A percentile compares a stretch with the other conserved stretches of the same genome.
These are phyloP conservation scores for Obelidium mucronatum DNA, from an alignment of 192 early-diverging fungal genomes.

Conservation along the genomic window DNA sequence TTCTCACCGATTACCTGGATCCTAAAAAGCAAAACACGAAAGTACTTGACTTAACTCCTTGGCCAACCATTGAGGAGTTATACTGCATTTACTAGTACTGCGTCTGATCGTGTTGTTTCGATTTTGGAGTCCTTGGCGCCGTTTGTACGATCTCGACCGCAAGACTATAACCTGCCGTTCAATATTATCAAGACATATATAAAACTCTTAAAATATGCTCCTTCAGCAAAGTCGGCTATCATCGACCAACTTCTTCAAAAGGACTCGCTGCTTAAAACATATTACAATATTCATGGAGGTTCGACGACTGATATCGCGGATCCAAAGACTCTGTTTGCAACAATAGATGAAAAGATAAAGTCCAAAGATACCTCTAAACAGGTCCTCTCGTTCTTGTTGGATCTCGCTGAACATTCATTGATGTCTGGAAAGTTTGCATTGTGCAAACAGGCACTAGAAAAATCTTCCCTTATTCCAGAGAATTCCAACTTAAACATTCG, in stretches of 20 bases:
- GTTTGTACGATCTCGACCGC: not conserved
- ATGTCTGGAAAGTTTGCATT: not conserved
- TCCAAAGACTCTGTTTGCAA: not conserved
- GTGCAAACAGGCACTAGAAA: constrained; percentile 13
- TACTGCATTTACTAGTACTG: not conserved
- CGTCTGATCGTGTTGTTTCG: not conserved
- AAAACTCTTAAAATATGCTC: not conserved
- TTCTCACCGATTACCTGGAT: constrained; percentile 7
- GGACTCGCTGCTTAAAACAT: constrained; percentile 8
- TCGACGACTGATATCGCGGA: not conserved
- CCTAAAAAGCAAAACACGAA: not conserved
- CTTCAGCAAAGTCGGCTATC: constrained; percentile 9
- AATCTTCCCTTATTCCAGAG: not conserved
- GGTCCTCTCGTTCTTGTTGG: constrained; percentile 17
- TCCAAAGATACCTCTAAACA: not conserved
- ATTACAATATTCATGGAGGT: not conserved
- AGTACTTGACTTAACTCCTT: not conserved
- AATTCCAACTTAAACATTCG: not conserved
- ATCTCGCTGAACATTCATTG: not conserved
- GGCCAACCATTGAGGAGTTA: constrained; percentile 17
- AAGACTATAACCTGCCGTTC: constrained; percentile 7
- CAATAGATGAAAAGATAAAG: constrained; percentile 14
- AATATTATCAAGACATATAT: constrained; percentile 15
- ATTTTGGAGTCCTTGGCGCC: not conserved
- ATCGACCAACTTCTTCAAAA: not conserved